phyloP scores from a whole-genome alignment of 495 filamentous ascomycete genomes.

The Collariella sp. region DNA sequence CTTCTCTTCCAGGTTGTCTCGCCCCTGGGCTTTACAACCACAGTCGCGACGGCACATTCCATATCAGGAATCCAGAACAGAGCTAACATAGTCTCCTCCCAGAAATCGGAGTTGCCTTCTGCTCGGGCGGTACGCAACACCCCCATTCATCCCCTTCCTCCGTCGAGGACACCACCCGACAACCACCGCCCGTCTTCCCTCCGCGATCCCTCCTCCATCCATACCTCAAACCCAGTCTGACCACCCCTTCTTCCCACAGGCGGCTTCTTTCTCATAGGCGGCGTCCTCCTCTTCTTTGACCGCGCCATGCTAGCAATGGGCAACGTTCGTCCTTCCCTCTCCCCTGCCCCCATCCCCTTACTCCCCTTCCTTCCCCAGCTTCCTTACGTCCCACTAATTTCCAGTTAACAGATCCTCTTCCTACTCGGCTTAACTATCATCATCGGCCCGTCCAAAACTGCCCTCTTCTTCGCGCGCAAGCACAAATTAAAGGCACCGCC shows the following conservation, averaged over 20 bases:
- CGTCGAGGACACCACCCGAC: background rate
- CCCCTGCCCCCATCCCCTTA: slow-evolving; percentile 38
- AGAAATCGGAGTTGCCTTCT: slow-evolving; percentile 96
- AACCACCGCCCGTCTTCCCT: background rate
- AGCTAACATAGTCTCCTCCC: slow-evolving; percentile 19
- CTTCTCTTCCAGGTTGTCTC: background rate
- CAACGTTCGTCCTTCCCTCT: slow-evolving; percentile 35
- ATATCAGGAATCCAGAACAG: background rate
- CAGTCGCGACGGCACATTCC: background rate
- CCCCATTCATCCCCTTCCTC: background rate
- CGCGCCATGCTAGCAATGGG: slow-evolving; percentile 64
- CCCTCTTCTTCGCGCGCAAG: slow-evolving; percentile 84
- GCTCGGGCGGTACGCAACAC: slow-evolving; percentile 75
- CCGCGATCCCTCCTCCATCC: background rate
- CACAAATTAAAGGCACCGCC: slow-evolving; percentile 87
- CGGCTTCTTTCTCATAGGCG: slow-evolving; percentile 85
- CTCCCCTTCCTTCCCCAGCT: slow-evolving; percentile 37
- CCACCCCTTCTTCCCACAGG: slow-evolving; percentile 40
- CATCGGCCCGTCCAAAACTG: slow-evolving; percentile 85
- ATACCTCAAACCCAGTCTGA: background rate
- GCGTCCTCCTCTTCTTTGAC: slow-evolving; percentile 94
- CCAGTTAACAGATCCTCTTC: slow-evolving; percentile 70
- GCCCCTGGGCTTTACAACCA: background rate
- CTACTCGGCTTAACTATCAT: slow-evolving; percentile 90
- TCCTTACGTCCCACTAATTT: background rate